Evolutionary conservation across 2,329 filamentous ascomycete species (phyloP).

Genomic region (Sporothrix inflata): DNA sequence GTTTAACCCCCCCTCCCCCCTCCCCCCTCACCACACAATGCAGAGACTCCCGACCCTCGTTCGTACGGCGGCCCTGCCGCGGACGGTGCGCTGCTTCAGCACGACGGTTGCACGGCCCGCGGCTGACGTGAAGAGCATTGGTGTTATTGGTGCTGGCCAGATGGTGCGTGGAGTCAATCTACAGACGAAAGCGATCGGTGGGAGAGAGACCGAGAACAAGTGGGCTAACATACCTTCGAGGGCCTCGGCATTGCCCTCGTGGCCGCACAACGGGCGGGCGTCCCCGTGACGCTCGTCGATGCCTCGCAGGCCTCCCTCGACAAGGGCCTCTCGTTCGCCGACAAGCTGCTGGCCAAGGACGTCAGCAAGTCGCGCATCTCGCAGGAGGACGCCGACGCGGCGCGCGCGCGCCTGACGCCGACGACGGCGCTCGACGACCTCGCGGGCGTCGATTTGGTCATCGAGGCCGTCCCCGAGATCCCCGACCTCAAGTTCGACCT

Average conservation of each 20-base stretch:
- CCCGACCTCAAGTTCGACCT: conserved; percentile 84
- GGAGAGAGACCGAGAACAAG: conserved; percentile 27
- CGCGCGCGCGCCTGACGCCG: conserved; percentile 69
- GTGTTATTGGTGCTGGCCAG: conserved; percentile 92
- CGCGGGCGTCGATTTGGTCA: conserved; percentile 88
- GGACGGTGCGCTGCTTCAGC: conserved; percentile 59
- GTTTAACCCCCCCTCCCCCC: neutral
- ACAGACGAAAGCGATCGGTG: neutral
- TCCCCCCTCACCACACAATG: conserved; percentile 9
- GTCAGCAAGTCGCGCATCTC: conserved; percentile 85
- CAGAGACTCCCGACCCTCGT: conserved; percentile 18
- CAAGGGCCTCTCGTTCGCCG: conserved; percentile 88
- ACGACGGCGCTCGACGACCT: conserved; percentile 77
- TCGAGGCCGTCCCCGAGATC: conserved; percentile 96
- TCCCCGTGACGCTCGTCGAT: conserved; percentile 87
- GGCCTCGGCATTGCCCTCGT: conserved; percentile 95
- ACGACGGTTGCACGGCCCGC: conserved; percentile 61
- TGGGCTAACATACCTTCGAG: conserved; percentile 51
- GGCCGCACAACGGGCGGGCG: conserved; percentile 78
- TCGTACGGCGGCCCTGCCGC: conserved; percentile 30
- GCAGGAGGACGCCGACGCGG: conserved; percentile 75
- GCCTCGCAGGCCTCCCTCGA: conserved; percentile 80
- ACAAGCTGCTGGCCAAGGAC: conserved; percentile 92
- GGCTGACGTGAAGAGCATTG: conserved; percentile 80
- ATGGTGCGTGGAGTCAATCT: conserved; percentile 70